Percentiles rank a stretch among this genome's conserved stretches.
These are phyloP conservation scores for Emericellopsis atlantica DNA, from an alignment of 2,329 filamentous ascomycete genomes.

Conservation along the genomic window DNA sequence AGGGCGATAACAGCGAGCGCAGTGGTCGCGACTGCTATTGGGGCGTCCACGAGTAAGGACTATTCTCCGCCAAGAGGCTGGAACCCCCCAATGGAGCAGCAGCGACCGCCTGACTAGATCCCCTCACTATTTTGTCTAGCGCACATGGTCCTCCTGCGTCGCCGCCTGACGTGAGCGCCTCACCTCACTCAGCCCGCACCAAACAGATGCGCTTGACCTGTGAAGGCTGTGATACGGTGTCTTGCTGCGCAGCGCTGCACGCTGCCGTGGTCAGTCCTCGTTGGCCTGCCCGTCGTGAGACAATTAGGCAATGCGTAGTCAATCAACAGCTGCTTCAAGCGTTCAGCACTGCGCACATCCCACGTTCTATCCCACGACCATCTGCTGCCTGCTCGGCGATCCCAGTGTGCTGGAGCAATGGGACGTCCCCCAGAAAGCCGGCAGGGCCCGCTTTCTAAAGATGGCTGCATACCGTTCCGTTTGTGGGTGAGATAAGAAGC, in stretches of 20 bases:
- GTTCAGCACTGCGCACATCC: not conserved
- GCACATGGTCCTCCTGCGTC: not conserved
- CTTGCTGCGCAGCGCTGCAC: not conserved
- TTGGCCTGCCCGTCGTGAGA: not conserved
- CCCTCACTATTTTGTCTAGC: not conserved
- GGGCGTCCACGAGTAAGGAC: no score
- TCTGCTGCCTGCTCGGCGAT: no score
- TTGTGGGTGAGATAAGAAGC: no score
- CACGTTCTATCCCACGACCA: no score
- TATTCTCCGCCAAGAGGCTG: not conserved
- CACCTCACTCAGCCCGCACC: not conserved
- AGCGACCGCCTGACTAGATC: not conserved
- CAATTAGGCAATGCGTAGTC: not conserved
- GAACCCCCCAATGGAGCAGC: not conserved
- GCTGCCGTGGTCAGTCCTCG: not conserved
- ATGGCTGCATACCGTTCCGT: no score
- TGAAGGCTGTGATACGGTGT: not conserved
- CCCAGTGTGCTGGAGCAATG: no score
- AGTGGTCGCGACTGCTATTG: no score
- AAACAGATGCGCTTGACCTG: not conserved
- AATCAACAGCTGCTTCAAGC: not conserved
- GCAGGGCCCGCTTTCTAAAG: no score
- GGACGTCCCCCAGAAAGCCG: no score
- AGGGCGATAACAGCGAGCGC: not conserved
- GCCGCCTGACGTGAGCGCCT: conserved; percentile 1